Base-by-base conservation (phyloP, 2,329 filamentous ascomycete species). In the Orbilia quercus region DNA sequence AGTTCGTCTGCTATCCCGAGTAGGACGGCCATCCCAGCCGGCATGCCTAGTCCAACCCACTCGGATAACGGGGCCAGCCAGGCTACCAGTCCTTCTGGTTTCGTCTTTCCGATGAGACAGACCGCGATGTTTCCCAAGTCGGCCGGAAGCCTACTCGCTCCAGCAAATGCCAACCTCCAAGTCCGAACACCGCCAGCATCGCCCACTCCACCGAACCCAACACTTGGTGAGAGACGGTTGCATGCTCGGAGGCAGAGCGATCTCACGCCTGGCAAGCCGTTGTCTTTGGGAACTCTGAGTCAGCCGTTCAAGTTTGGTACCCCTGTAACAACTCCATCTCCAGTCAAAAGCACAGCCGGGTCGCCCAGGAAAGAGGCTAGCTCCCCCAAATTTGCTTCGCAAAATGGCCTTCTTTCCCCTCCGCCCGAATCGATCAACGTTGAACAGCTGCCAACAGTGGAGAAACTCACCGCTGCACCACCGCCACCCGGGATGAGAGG, bases 221-320 rank as follows among this genome's bases (percentile, higher is more conserved):
- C 67, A 11, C 31, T 72, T 12, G 67, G 67, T 28, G 67, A 72
- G 40, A 72, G 67, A 42, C 51, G 67, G 14, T 64, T 64, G 16
- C 67, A 72, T 59, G 53, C 67, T 2, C 50, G 67, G 53, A 72
- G 67, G 48, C 67, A 72, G 38, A 72, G 67, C 45, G 67, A 72
- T 12, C 53, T 72, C 28, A 48, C 45, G 28, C 58, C 58, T 12
- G 47, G 67, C 14, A 58, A 55, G 20, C 67, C 67, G 12, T 45
- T 72, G 48, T 72, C 67, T n/a, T 42, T 72, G 42, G 67, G 67
- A 11, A 55, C 51, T 38, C 25, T 72, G 3, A 72, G 65, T 22
- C 67, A 72, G 59, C 59, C 67, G 6, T 72, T 72, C 67, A 72
- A 72, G 28, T 64, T 65, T 38, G 67, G 67, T n/a, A 38, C 59